These are phyloP conservation scores for Aspergillus latus DNA, from an alignment of 2,329 filamentous ascomycete genomes.

Conservation along the genomic window DNA sequence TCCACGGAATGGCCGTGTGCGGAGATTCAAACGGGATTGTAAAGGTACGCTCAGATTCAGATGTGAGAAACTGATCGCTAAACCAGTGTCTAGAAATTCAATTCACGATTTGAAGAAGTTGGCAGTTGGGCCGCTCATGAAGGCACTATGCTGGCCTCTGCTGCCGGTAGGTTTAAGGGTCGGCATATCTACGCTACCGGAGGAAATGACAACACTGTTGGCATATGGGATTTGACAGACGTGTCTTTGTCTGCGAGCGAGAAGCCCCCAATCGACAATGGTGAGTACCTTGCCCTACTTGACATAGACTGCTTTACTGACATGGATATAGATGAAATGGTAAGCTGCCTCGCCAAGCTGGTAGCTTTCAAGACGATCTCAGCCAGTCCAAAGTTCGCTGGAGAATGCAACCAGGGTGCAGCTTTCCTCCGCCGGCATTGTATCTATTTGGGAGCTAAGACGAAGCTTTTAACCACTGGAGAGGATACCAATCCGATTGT, in stretches of 20 bases:
- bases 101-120: constrained; percentile 78
- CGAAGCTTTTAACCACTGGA: constrained; percentile 83
- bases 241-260: constrained; percentile 49
- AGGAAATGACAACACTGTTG: constrained; percentile 85
- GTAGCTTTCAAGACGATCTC: constrained; percentile 91
- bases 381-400: constrained; percentile 77
- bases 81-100: constrained; percentile 59
- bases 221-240: constrained; percentile 77
- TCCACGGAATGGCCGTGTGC: constrained; percentile 81
- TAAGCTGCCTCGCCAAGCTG: constrained; percentile 78
- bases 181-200: constrained; percentile 90
- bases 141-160: constrained; percentile 83
- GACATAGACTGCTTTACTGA: not conserved
- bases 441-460: constrained; percentile 84
- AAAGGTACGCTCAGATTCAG: constrained; percentile 58
- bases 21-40: constrained; percentile 83
- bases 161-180: constrained; percentile 66
- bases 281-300: constrained; percentile 32
- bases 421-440: constrained; percentile 88
- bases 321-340: constrained; percentile 51
- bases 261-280: constrained; percentile 56
- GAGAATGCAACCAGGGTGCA: constrained; percentile 89
- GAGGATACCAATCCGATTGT: constrained; percentile 88
- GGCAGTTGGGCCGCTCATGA: constrained; percentile 79
- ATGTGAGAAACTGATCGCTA: not conserved